Evolutionary conservation across 257 asterid species (phyloP), one percentile per base, ranked within the genome.

Genomic region (Eucommia ulmoides): DNA sequence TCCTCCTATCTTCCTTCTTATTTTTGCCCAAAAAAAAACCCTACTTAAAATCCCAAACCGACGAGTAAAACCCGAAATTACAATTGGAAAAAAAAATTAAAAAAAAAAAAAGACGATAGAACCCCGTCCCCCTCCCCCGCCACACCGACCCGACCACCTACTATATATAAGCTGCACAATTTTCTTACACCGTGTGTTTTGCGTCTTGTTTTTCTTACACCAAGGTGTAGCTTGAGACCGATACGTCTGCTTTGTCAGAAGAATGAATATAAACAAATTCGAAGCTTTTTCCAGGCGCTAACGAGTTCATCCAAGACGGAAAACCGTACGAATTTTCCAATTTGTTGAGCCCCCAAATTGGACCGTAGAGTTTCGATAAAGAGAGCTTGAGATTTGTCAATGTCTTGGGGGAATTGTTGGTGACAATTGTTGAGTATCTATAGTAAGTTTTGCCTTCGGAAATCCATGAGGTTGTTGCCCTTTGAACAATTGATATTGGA

Each of bases 191-290:
- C 19, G 22, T 15, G 23, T 53, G 20, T 42, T 26, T 16, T 18
- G n/a, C 22, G 23, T 1, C 29, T 33, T 63, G 48, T 16, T 42
- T 3, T 2, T 21, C 20, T 46, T 62, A 71, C 56, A 62, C 71
- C 20, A 70, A 66, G 54, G 23, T 67, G 64, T 77, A 77, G 64
- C 66, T 61, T 29, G 78, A 67, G 10, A 77, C 65, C 0, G 69
- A 67, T 45, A 77, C 70, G 18, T 47, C 44, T 9, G 79, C 84
- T 20, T 68, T 70, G 15, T 74, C 64, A 23, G 51, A 59, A 3
- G 79, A n/a, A 25, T 77, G 84, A 51, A 77, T 65, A 45, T 73
- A 77, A 19, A 77, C 79, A 47, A 77, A 74, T 65, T 77, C 81
- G 0, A 77, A 58, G 56, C 65, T 68, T 60, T 74, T 68, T 12